Evolutionary conservation across 768 basidiomycete species (phyloP), one percentile per base, ranked within the genome.

Genomic region (Kwoniella mangroviensis): DNA sequence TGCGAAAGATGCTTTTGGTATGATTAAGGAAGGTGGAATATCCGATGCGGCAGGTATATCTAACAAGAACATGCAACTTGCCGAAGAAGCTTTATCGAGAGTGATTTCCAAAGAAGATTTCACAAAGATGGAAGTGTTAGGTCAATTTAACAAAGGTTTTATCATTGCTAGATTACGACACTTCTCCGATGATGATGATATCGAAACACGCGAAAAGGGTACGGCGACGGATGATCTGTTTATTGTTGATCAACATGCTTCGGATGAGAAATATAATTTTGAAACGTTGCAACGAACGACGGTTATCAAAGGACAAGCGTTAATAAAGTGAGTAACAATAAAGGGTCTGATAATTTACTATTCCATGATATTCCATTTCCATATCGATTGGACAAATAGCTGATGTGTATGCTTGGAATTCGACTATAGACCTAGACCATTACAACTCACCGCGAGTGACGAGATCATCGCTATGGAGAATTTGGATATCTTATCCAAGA

Each of bases 201-300:
- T 24, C 13, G 11, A 56, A 28, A 26, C 21, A n/a, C 11, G 5
- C 40, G 41, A 15, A n/a, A 9, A n/a, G 4, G 43, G 15, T 1
- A 45, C n/a, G 22, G 49, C 56, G 26, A 40, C 65, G 84, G 95
- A 98, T 79, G 96, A 99, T 77, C 85, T 99, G 52, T 98, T 98
- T 84, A 94, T 99, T 71, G 88, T 98, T 19, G 96, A 98, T 77
- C 96, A 98, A 80, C 96, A 98, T 82, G 96, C 96, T 4, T 90
- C 93, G 5, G 97, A 99, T 83, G 97, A 98, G 84, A 98, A 98
- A 85, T 98, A 92, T 84, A 98, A 98, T 81, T 98, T 98, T 79
- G 97, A 98, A 85, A 91, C 88, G 1, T 84, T 98, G 67, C 96
- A 98, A 82, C 86, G 88, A 73, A 93, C 90, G n/a, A 98, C 95